Evolutionary conservation across 177 flowering plant species (phyloP).

Genomic region (Vitis hybrid): DNA sequence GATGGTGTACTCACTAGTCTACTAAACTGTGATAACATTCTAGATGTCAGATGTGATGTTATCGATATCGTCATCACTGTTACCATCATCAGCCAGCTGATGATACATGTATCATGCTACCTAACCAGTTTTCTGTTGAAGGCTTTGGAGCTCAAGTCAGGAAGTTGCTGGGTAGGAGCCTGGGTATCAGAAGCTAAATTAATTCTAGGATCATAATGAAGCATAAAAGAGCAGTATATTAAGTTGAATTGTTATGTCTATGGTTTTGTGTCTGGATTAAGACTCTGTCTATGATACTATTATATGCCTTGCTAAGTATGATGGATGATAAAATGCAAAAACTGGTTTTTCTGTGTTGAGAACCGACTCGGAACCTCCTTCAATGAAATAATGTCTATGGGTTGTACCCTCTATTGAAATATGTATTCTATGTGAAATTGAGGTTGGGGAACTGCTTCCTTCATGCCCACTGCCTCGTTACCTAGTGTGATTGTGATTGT

Average conservation of each 20-base stretch:
- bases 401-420: too few species aligned
- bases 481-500: too few species aligned
- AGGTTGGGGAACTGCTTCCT: too few species aligned
- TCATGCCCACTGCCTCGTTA: too few species aligned
- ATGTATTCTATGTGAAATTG: too few species aligned
- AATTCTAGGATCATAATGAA: not conserved
- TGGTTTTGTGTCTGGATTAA: not conserved
- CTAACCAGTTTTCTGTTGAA: not conserved
- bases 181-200: not conserved
- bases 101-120: not conserved
- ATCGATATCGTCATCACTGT: not conserved
- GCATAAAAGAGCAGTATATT: not conserved
- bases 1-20: slow-evolving; percentile 14
- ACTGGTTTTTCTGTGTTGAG: too few species aligned
- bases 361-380: too few species aligned
- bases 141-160: not conserved
- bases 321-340: too few species aligned
- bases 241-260: not conserved
- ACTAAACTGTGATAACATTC: slow-evolving; percentile 3
- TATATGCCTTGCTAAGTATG: too few species aligned
- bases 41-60: slow-evolving; percentile 8
- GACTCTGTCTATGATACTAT: too few species aligned
- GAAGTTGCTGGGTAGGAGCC: slow-evolving; percentile 4
- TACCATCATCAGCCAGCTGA: slow-evolving; percentile 5
- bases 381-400: too few species aligned